These are phyloP conservation scores for Phaeosphaeriaceae sp. DNA, from an alignment of 2,329 filamentous ascomycete genomes.

Conservation along the genomic window DNA sequence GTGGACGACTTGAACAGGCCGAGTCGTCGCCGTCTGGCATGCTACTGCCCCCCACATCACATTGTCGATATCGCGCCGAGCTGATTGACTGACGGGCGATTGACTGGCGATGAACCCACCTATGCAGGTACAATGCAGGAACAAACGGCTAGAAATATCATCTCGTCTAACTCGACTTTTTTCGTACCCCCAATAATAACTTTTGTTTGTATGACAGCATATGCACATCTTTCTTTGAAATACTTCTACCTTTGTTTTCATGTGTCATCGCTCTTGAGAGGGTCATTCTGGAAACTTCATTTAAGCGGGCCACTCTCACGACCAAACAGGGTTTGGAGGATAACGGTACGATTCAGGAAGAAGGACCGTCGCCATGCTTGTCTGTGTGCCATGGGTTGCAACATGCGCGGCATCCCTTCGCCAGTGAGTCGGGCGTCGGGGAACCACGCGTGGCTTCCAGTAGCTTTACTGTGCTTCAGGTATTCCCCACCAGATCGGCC, in stretches of 20 bases:
- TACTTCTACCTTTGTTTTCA: conserved; percentile 9
- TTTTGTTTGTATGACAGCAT: conserved; percentile 8
- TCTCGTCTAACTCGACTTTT: conserved; percentile 15
- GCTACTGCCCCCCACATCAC: conserved; percentile 38
- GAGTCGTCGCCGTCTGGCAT: conserved; percentile 30
- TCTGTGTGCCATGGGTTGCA: conserved; percentile 25
- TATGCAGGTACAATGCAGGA: conserved; percentile 49
- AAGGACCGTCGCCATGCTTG: conserved; percentile 32
- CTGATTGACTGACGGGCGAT: conserved; percentile 30
- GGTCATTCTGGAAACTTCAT: conserved; percentile 43
- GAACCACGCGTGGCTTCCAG: conserved; percentile 47
- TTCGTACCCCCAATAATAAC: conserved; percentile 26
- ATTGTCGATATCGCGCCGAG: conserved; percentile 29
- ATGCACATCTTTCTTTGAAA: conserved; percentile 8
- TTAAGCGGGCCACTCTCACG: conserved; percentile 32
- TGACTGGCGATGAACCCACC: conserved; percentile 34
- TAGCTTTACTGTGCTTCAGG: conserved; percentile 32
- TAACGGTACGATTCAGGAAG: conserved; percentile 39
- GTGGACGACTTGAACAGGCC: conserved; percentile 30
- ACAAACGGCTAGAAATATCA: conserved; percentile 25
- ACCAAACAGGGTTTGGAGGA: conserved; percentile 31
- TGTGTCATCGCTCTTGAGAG: conserved; percentile 9
- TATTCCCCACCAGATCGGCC: conserved; percentile 41
- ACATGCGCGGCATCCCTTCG: conserved; percentile 30
- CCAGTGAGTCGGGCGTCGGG: conserved; percentile 44